Conservation (phyloP, 768 basidiomycete species). For the Inosperma sp. region DNA sequence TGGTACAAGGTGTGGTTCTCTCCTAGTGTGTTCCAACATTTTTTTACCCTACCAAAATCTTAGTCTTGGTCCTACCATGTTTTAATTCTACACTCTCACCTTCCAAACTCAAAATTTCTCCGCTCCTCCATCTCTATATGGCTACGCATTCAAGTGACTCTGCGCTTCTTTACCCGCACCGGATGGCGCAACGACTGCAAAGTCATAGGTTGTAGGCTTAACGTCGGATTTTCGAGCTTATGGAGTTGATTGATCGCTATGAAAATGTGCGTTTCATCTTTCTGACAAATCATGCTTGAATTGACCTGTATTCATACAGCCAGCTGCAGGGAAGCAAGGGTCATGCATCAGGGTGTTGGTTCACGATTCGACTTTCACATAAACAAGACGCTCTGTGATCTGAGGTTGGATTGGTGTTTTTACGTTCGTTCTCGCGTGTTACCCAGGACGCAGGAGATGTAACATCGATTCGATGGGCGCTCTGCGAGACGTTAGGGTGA, state of each 20-base stretch:
- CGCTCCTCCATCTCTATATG: constrained; percentile 61
- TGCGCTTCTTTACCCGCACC: constrained; percentile 55
- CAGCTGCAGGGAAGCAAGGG: constrained; percentile 66
- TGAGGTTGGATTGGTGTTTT: constrained; percentile 49
- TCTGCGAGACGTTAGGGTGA: constrained; percentile 67
- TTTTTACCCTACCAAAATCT: constrained; percentile 7
- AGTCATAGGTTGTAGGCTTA: constrained; percentile 11
- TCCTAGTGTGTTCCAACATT: constrained; percentile 51
- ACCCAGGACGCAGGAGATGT: constrained; percentile 72
- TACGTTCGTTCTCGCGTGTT: constrained; percentile 4
- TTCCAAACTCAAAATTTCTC: constrained; percentile 78
- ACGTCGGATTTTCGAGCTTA: constrained; percentile 46
- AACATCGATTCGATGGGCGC: constrained; percentile 83
- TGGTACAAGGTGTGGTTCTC: constrained; percentile 81
- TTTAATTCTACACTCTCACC: constrained; percentile 57
- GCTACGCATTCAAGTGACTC: constrained; percentile 62
- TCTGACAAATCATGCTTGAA: neutral
- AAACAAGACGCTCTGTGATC: constrained; percentile 83
- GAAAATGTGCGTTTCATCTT: constrained; percentile 79
- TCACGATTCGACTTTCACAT: constrained; percentile 89
- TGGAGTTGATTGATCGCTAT: constrained; percentile 78
- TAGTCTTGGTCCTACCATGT: constrained; percentile 60
- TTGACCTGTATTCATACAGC: constrained; percentile 38
- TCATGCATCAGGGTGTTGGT: constrained; percentile 71
- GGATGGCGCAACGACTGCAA: too few relatives aligned